A percentile compares a stretch with the other conserved stretches of the same genome.
phyloP scores from a whole-genome alignment of 345 rosid genomes.

The Eucalyptus sideroxylon region DNA sequence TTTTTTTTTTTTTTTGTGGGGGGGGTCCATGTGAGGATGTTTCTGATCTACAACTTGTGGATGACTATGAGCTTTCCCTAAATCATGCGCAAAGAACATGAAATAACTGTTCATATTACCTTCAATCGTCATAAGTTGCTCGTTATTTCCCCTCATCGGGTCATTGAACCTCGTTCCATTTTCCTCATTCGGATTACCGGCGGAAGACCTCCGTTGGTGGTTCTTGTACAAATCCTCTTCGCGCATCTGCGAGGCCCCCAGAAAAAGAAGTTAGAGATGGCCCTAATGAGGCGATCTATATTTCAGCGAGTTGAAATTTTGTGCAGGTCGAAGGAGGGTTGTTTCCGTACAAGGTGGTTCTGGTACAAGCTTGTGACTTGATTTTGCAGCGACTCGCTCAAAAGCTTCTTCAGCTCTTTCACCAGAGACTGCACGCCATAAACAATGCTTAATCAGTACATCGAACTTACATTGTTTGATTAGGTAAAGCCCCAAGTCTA shows the following conservation, averaged over 20 bases:
- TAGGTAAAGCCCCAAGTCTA: background rate
- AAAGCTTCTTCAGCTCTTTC: conserved; percentile 29
- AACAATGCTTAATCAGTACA: background rate
- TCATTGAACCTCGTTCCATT: background rate
- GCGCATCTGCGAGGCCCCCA: background rate
- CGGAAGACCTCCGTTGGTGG: background rate
- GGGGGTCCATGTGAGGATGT: background rate
- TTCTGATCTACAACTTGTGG: background rate
- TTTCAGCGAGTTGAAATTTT: background rate
- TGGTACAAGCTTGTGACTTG: conserved; percentile 20
- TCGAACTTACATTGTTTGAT: background rate
- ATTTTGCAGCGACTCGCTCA: conserved; percentile 12
- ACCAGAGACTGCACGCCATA: conserved; percentile 19
- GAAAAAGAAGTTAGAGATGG: background rate
- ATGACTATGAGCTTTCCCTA: background rate
- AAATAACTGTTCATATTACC: conserved; percentile 7
- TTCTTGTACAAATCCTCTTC: conserved; percentile 4
- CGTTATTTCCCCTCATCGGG: conserved; percentile 3
- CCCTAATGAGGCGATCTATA: background rate
- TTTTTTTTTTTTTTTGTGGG: background rate
- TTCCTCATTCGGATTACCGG: conserved; percentile 5
- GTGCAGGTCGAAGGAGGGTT: background rate
- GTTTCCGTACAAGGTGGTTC: conserved; percentile 22
- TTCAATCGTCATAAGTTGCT: conserved; percentile 36
- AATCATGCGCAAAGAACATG: background rate